phyloP scores from a whole-genome alignment of 2,329 filamentous ascomycete species.

The Pestalotiopsis sp. region DNA sequence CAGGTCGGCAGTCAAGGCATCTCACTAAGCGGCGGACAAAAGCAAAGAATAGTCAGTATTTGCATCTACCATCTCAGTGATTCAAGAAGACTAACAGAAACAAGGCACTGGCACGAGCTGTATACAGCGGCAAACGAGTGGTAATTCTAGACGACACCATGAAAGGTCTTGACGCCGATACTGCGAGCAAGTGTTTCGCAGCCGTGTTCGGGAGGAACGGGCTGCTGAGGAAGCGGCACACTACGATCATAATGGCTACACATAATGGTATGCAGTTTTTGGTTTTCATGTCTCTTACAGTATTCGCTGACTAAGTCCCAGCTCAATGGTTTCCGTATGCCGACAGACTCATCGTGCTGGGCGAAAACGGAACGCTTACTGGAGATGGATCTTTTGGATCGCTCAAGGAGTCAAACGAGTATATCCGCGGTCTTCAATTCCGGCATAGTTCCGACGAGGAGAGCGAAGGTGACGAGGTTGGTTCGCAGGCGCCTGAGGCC shows the following conservation, averaged over 20 bases:
- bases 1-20: slow-evolving; percentile 47
- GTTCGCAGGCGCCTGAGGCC: neutral
- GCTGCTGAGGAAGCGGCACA: neutral
- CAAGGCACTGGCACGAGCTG: slow-evolving; percentile 6
- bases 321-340: slow-evolving; percentile 9
- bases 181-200: slow-evolving; percentile 4
- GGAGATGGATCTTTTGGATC: neutral
- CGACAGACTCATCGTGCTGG: slow-evolving; percentile 6
- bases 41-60: slow-evolving; percentile 36
- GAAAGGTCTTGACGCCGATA: slow-evolving; percentile 6
- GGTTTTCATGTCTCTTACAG: neutral
- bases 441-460: neutral
- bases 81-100: no score
- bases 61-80: rapidly evolving
- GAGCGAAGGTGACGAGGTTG: neutral
- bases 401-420: neutral
- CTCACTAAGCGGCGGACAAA: slow-evolving; percentile 49
- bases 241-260: slow-evolving; percentile 8
- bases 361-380: neutral
- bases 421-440: neutral
- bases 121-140: slow-evolving; percentile 5
- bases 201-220: slow-evolving; percentile 1
- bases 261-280: slow-evolving; percentile 3
- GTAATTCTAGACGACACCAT: slow-evolving; percentile 7
- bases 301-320: neutral